phyloP scores from a whole-genome alignment of 192 early-diverging fungal species.

The Phycomyces blakesleeanus region DNA sequence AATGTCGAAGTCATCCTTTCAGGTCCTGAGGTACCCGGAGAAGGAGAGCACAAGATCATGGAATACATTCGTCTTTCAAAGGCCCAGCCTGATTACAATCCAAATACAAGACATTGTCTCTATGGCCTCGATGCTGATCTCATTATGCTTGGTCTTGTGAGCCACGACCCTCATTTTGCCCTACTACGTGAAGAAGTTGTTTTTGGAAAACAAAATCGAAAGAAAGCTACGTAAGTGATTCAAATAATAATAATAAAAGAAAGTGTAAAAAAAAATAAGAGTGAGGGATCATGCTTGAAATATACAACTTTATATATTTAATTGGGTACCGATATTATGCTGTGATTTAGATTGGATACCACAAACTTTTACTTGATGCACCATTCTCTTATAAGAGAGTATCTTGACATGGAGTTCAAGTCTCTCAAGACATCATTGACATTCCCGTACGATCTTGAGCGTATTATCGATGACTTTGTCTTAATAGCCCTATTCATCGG shows the following conservation, averaged over 20 bases:
- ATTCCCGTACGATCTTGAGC: conserved; percentile 81
- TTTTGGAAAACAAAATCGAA: conserved; percentile 50
- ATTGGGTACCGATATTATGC: no score
- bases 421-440: conserved; percentile 49
- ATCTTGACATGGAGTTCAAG: conserved; percentile 84
- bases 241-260: conserved; percentile 9
- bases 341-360: conserved; percentile 37
- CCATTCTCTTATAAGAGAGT: conserved; percentile 84
- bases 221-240: conserved; percentile 46
- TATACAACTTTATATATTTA: no score
- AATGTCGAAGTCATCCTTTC: conserved; percentile 89
- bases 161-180: conserved; percentile 96
- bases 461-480: conserved; percentile 95
- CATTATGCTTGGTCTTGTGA: conserved; percentile 93
- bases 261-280: conserved; percentile 4
- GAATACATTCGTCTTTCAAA: conserved; percentile 91
- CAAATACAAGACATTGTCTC: conserved; percentile 89
- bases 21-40: conserved; percentile 92
- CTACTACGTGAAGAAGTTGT: conserved; percentile 95
- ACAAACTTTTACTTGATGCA: conserved; percentile 78
- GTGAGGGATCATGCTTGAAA: not conserved
- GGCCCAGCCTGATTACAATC: conserved; percentile 75
- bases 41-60: conserved; percentile 99
- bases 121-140: conserved; percentile 98
- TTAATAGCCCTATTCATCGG: conserved; percentile 93